These are phyloP conservation scores for Syzygium aromaticum DNA, from an alignment of 345 rosid genomes.

Conservation along the genomic window DNA sequence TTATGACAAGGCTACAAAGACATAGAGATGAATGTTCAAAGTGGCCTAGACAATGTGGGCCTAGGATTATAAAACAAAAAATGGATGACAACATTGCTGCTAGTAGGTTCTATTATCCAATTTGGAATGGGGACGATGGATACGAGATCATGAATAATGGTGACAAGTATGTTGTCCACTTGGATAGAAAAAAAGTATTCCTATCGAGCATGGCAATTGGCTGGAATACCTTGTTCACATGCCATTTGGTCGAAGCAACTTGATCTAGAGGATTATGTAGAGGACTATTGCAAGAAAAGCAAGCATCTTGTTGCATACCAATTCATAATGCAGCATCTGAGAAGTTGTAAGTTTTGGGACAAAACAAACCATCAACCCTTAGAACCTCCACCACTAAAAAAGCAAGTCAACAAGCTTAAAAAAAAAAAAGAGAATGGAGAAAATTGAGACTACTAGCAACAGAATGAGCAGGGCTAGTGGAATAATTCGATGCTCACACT, in stretches of 20 bases:
- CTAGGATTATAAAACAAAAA: background rate
- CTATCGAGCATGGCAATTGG: no score
- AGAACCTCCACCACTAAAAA: background rate
- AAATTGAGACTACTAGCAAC: background rate
- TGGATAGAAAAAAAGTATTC: background rate
- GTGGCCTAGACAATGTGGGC: background rate
- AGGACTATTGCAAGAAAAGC: background rate
- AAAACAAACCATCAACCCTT: background rate
- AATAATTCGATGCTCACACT: no score
- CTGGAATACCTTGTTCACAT: no score
- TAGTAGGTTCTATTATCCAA: background rate
- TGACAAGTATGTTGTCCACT: no score
- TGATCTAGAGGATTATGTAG: background rate
- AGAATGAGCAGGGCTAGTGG: background rate
- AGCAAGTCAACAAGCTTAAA: background rate
- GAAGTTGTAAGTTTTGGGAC: background rate
- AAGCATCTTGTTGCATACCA: background rate
- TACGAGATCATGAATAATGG: background rate
- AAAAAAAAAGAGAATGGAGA: no score
- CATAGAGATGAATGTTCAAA: background rate
- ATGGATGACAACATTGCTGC: background rate
- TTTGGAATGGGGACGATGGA: no score
- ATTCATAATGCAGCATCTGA: background rate
- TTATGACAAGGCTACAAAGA: background rate
- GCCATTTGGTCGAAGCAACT: background rate